Base-by-base conservation (phyloP, 2,329 filamentous ascomycete species). In the Dactylellina haptotyla region DNA sequence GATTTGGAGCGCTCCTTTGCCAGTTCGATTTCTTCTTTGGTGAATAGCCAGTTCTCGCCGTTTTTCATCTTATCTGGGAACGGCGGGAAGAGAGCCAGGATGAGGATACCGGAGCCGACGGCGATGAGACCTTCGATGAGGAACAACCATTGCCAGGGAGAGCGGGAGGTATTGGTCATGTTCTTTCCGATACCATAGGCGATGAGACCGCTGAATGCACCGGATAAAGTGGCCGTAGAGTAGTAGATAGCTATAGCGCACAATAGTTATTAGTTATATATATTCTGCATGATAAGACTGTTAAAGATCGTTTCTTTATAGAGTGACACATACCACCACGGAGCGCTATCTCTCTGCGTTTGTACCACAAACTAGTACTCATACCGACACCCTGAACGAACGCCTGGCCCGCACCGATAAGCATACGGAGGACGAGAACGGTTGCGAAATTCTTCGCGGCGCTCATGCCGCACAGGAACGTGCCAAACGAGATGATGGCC, bases 131-230 rank as follows among this genome's bases (percentile, higher is more conserved):
- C 85, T 79, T 90, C 88, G 2, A 92, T 81, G 64, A 93, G 89
- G 79, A 94, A 94, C 54, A 94, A 92, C 90, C 90, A 93, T 1
- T 86, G 83, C 91, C 91, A 93, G 0, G 89, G 90, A 0, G 82
- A 78, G 26, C 84, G 84, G 0, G 86, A 87, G 14, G 84, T 84
- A 59, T 82, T 76, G 84, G 88, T 87, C 2, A 83, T 79, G 18
- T 65, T 56, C 9, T 65, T 50, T 4, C 61, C 61, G 59, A 88
- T 87, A 9, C 83, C 86, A 45, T 83, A 81, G 4, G 85, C 84
- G 2, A 86, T 78, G 2, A 86, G 80, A 18, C 84, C 83, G 54
- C 84, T 84, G 75, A 86, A 86, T 8, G 84, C 84, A 41, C 85
- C 85, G 1, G 85, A 84, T 4, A 83, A 80, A 2, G 84, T 85